A percentile compares a stretch with the other conserved stretches of the same genome.
phyloP scores from a whole-genome alignment of 2,329 filamentous ascomycete genomes.

The Fusarium poae region DNA sequence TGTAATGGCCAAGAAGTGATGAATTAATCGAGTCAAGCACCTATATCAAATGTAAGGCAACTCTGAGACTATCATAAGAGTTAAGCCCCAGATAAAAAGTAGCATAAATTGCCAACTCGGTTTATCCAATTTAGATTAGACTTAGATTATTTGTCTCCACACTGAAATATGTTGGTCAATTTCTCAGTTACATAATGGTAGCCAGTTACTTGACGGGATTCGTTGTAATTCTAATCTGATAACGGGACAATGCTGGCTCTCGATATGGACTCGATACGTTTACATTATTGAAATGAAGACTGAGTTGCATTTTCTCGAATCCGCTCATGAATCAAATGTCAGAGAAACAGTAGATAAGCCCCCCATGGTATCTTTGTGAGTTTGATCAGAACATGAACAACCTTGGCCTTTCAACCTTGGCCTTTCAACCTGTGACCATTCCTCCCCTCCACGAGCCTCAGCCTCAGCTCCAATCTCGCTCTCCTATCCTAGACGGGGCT shows the following conservation, averaged over 20 bases:
- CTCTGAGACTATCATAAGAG: neutral
- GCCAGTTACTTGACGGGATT: too few relatives aligned
- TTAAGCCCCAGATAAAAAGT: neutral
- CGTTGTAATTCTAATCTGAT: too few relatives aligned
- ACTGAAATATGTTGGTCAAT: neutral
- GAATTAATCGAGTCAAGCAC: neutral
- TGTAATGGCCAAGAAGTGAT: too few relatives aligned
- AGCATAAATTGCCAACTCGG: neutral
- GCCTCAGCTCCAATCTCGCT: neutral
- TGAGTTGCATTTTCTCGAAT: neutral
- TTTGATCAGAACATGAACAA: neutral
- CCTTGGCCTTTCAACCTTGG: neutral
- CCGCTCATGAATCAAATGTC: neutral
- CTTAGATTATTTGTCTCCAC: neutral
- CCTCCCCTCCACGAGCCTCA: neutral
- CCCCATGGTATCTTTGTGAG: neutral
- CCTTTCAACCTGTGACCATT: neutral
- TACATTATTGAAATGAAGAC: neutral
- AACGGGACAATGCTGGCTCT: neutral
- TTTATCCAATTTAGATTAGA: neutral
- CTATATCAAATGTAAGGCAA: neutral
- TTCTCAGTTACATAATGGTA: too few relatives aligned
- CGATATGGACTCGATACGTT: neutral
- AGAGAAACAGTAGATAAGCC: neutral
- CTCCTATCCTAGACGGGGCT: neutral